Evolutionary conservation across 2,329 filamentous ascomycete genomes (phyloP), one percentile per base, ranked within the genome.

Genomic region (Dactylellina sp.): DNA sequence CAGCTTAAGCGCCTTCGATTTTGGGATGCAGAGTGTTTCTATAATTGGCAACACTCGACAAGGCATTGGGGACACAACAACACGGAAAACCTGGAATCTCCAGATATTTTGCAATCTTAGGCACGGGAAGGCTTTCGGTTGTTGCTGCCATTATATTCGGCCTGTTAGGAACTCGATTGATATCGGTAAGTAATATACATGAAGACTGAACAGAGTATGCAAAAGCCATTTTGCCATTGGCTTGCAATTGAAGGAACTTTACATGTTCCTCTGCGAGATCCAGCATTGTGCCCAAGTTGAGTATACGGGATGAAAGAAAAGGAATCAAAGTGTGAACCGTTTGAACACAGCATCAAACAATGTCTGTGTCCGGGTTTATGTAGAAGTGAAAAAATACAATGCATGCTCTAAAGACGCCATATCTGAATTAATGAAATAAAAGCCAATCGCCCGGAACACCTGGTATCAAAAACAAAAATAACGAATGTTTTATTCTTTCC

Each of bases 1-100:
- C 24, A 47, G 64, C 64, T 56, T 70, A 70, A 70, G 64, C 64
- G 64, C 64, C 16, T 62, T 61, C 64, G 64, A 20, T 53, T 60
- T 60, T 39, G 28, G 24, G 18, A 16, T 16, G n/a, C n/a, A 35
- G 18, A 14, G 35, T 49, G 42, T 50, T 70, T 20, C 64, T 70
- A 70, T 70, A 55, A 61, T 70, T 70, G 40, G 64, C 7, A 24
- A 9, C 32, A 5, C 12, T 44, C 12, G n/a, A 25, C 35, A 32
- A 44, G 53, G 39, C 44, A 25, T 46, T 20, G 37, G 44, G 22
- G 46, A 59, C 52, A 42, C 62, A 57, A 66, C 63, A 32, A 46
- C 63, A 68, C 50, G 39, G 18, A 20, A n/a, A 56, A n/a, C 32
- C 9, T 32, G 28, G 28, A 9, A n/a, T 18, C 4, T 12, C 4